Percentiles rank a stretch among this genome's conserved stretches.
These are phyloP conservation scores for Cochlearia excelsa DNA, from an alignment of 345 rosid genomes.

Conservation along the genomic window DNA sequence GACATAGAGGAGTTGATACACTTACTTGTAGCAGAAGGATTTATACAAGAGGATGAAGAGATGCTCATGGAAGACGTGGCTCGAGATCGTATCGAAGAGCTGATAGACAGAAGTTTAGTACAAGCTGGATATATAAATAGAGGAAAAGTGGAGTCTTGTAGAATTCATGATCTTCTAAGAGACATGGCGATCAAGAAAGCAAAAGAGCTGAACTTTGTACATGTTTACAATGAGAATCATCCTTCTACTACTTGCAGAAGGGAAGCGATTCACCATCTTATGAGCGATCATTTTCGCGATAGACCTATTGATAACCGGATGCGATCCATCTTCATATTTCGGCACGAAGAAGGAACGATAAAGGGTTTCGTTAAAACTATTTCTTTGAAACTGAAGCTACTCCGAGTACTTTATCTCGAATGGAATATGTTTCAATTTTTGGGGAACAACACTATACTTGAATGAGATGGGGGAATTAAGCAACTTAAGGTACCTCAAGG, in stretches of 20 bases:
- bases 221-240: not conserved
- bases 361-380: not conserved
- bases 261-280: too few species aligned
- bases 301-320: conserved; percentile 10
- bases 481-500: conserved; percentile 20
- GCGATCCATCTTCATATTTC: conserved; percentile 13
- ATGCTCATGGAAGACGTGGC: conserved; percentile 22
- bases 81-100: conserved; percentile 6
- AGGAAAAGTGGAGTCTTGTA: conserved; percentile 11
- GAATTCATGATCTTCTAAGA: conserved; percentile 23
- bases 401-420: conserved; percentile 12
- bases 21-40: too few species aligned
- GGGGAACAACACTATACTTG: not conserved
- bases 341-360: not conserved
- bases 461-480: not conserved
- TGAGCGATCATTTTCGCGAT: not conserved
- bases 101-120: conserved; percentile 20
- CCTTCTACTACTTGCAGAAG: conserved; percentile 9
- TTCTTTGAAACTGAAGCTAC: conserved; percentile 11
- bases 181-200: conserved; percentile 23
- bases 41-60: conserved; percentile 12
- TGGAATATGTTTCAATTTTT: not conserved
- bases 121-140: not conserved
- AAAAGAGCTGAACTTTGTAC: conserved; percentile 11
- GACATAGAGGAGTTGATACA: too few species aligned